Conservation (phyloP, 352 stramenopile species). For the Phytophthora hibernalis region DNA sequence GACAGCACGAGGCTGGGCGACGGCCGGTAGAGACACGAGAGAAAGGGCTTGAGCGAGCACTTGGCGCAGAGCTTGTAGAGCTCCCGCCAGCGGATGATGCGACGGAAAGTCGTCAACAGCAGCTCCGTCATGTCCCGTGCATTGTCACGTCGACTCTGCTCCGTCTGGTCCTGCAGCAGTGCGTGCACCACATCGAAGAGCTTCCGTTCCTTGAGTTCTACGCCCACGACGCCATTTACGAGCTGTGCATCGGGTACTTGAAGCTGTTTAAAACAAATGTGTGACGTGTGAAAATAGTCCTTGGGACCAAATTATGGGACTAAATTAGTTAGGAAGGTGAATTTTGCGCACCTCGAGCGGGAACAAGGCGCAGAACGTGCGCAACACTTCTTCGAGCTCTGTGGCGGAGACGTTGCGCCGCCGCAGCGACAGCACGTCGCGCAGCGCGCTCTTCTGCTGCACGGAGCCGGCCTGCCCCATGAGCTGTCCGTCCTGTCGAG, state of each 20-base stretch:
- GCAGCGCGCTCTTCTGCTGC: constrained; percentile 83
- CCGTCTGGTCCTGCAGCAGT: constrained; percentile 72
- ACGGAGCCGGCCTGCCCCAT: constrained; percentile 85
- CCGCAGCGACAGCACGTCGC: constrained; percentile 72
- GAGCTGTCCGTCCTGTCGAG: background rate
- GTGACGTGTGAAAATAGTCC: constrained; percentile 12
- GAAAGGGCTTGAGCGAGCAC: constrained; percentile 85
- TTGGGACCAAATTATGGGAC: background rate
- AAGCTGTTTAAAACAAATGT: constrained; percentile 18
- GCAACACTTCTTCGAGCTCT: constrained; percentile 66
- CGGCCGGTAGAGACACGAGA: constrained; percentile 66
- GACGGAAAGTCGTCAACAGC: constrained; percentile 72
- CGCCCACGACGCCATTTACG: constrained; percentile 30
- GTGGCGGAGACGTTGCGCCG: constrained; percentile 47
- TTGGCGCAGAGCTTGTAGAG: constrained; percentile 84
- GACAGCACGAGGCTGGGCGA: constrained; percentile 61
- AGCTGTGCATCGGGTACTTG: constrained; percentile 39
- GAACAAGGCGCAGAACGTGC: constrained; percentile 82
- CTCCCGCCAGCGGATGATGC: constrained; percentile 80
- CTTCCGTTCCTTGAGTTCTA: constrained; percentile 81
- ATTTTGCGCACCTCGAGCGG: constrained; percentile 56
- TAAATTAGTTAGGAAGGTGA: background rate
- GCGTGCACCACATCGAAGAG: constrained; percentile 79
- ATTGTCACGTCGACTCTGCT: constrained; percentile 57
- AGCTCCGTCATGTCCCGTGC: constrained; percentile 74